These are phyloP conservation scores for Prinsepia uniflora DNA, from an alignment of 306 rosid species.

Conservation along the genomic window DNA sequence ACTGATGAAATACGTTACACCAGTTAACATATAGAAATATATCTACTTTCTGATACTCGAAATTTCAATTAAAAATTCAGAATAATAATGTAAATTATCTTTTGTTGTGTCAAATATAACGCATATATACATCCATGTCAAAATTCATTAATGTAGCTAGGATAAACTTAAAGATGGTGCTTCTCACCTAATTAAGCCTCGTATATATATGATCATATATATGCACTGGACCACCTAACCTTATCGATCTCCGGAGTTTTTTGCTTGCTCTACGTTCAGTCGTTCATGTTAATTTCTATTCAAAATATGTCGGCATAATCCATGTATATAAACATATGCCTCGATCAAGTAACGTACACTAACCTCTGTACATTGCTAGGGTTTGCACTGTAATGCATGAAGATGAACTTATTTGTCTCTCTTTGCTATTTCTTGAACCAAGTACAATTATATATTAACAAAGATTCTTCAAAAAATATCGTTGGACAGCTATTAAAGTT, in stretches of 20 bases:
- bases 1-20: background rate
- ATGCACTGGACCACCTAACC: background rate
- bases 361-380: background rate
- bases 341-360: background rate
- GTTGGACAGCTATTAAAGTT: no score
- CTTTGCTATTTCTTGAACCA: background rate
- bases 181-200: background rate
- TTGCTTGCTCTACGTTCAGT: background rate
- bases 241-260: background rate
- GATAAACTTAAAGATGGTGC: background rate
- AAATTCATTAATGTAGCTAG: no score
- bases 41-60: no score
- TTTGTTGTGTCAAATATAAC: no score
- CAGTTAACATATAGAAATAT: no score
- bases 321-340: background rate
- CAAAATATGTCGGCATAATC: background rate
- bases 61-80: no score
- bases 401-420: conserved; percentile 1
- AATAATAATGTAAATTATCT: no score
- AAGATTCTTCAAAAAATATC: no score
- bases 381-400: background rate
- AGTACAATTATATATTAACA: background rate
- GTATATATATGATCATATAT: no score
- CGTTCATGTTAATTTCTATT: background rate
- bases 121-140: no score